phyloP scores from a whole-genome alignment of 2,329 filamentous ascomycete genomes.

The Talaromyces sp. region DNA sequence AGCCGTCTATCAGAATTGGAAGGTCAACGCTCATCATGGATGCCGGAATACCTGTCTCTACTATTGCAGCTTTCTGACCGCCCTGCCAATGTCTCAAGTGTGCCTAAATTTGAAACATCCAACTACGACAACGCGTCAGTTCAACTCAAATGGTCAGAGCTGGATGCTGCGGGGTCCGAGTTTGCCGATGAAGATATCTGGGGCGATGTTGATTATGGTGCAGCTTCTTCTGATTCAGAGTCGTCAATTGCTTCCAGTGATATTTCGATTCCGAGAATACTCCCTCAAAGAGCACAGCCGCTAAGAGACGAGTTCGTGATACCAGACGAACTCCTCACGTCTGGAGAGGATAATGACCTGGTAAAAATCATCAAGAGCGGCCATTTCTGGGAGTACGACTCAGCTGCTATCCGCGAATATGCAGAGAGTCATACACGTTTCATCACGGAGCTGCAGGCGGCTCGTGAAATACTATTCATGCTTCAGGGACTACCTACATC shows the following conservation, averaged over 20 bases:
- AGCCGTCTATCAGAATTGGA: conserved; percentile 61
- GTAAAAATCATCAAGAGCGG: conserved; percentile 41
- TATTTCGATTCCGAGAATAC: conserved; percentile 29
- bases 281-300: conserved; percentile 30
- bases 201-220: conserved; percentile 41
- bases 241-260: conserved; percentile 37
- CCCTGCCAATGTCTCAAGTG: conserved; percentile 67
- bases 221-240: conserved; percentile 43
- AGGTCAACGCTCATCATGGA: conserved; percentile 59
- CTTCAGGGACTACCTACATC: conserved; percentile 73
- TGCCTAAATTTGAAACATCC: conserved; percentile 44
- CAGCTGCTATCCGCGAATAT: conserved; percentile 17
- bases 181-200: conserved; percentile 49
- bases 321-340: conserved; percentile 34
- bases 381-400: conserved; percentile 51
- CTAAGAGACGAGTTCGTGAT: conserved; percentile 36
- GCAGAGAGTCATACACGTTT: conserved; percentile 27
- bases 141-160: conserved; percentile 71
- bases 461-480: conserved; percentile 83
- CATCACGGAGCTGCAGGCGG: conserved; percentile 69
- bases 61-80: conserved; percentile 78
- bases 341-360: conserved; percentile 35
- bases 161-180: conserved; percentile 73
- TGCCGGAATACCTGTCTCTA: conserved; percentile 75
- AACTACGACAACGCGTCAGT: neutral